Conservation (phyloP, 805 yeast species). For the Brettanomyces anomalus region DNA sequence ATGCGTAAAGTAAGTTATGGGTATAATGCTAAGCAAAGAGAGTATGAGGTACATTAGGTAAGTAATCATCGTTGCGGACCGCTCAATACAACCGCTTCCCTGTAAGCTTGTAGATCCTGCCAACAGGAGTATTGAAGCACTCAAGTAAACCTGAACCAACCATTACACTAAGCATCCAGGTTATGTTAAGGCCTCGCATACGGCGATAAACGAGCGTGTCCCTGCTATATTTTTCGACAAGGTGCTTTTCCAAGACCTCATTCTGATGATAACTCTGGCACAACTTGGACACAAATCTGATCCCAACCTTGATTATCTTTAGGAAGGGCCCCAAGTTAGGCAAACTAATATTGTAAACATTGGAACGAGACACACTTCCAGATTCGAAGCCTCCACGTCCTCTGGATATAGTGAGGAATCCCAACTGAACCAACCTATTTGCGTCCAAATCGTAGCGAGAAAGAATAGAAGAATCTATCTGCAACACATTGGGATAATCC, state of each 20-base stretch:
- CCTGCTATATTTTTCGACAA: slow-evolving; percentile 37
- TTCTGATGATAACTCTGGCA: slow-evolving; percentile 30
- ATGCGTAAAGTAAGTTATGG: too few relatives aligned
- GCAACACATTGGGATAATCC: slow-evolving; percentile 14
- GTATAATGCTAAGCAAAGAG: too few relatives aligned
- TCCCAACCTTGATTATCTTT: slow-evolving; percentile 34
- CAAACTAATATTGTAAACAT: slow-evolving; percentile 31
- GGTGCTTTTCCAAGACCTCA: slow-evolving; percentile 34
- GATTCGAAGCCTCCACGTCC: slow-evolving; percentile 10
- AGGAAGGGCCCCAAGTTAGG: slow-evolving; percentile 45
- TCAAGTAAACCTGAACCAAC: slow-evolving; percentile 45
- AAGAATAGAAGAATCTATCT: slow-evolving; percentile 18
- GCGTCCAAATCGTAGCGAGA: slow-evolving; percentile 17
- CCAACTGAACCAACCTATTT: slow-evolving; percentile 28
- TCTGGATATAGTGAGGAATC: slow-evolving; percentile 28
- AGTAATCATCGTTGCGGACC: too few relatives aligned
- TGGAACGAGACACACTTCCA: slow-evolving; percentile 18
- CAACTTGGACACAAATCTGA: slow-evolving; percentile 33
- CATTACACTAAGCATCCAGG: slow-evolving; percentile 43
- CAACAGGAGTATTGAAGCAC: slow-evolving; percentile 44
- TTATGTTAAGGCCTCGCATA: slow-evolving; percentile 39
- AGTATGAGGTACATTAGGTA: too few relatives aligned
- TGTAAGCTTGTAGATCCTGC: slow-evolving; percentile 42
- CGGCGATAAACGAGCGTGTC: slow-evolving; percentile 36
- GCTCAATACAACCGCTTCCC: slow-evolving; percentile 22